phyloP scores from a whole-genome alignment of 225 moss, liverwort and hornwort species.

The Physcomitrellopsis africana region DNA sequence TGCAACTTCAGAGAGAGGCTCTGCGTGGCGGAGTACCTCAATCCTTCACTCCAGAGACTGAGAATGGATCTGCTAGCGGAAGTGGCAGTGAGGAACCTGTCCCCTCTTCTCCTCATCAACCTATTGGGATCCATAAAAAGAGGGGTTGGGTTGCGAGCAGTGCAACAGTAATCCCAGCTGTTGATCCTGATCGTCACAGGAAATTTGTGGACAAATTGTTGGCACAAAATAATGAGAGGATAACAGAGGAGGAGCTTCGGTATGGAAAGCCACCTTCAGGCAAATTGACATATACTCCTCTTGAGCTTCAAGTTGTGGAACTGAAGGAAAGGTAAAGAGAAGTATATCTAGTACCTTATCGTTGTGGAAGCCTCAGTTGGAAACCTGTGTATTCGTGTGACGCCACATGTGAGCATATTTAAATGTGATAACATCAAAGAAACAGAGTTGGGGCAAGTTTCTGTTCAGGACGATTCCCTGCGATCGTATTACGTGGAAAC shows the following conservation, averaged over 20 bases:
- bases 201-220: constrained; percentile 77
- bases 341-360: background rate
- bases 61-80: constrained; percentile 23
- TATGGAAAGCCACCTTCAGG: constrained; percentile 77
- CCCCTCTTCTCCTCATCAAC: constrained; percentile 38
- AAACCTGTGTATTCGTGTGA: background rate
- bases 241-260: constrained; percentile 60
- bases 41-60: constrained; percentile 24
- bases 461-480: too few relatives aligned
- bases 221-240: constrained; percentile 60
- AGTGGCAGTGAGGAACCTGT: constrained; percentile 27
- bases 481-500: too few relatives aligned
- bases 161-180: constrained; percentile 44
- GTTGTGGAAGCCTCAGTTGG: constrained; percentile 1
- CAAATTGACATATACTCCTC: constrained; percentile 76
- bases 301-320: constrained; percentile 87
- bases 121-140: constrained; percentile 42
- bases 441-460: background rate
- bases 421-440: background rate
- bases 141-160: constrained; percentile 42
- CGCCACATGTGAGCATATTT: background rate
- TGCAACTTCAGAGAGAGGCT: constrained; percentile 20
- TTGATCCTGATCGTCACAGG: constrained; percentile 73
- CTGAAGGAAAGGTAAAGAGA: constrained; percentile 74
- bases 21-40: background rate